Conservation (phyloP, 805 yeast species). For the Blastobotrys muscicola region DNA sequence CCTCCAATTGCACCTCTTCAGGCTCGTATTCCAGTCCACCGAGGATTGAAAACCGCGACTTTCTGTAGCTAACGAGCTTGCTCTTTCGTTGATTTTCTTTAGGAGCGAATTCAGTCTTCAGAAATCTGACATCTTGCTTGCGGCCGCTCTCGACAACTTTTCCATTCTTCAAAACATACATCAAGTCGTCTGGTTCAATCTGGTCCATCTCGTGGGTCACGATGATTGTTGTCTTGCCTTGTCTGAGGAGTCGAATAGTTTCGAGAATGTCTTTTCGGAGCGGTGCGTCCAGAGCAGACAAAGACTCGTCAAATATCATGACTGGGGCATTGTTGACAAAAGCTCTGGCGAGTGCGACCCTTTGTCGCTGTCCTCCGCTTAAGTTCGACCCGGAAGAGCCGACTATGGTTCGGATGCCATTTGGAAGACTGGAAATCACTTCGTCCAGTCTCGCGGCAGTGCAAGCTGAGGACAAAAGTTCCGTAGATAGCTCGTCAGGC, state of each 20-base stretch:
- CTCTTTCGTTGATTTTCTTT: too few species aligned
- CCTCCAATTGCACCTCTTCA: too few species aligned
- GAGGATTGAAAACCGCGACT: too few species aligned
- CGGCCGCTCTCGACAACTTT: slow-evolving; percentile 25
- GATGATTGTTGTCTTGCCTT: slow-evolving; percentile 63
- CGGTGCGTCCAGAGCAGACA: slow-evolving; percentile 65
- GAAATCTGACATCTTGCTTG: background rate
- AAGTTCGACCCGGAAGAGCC: slow-evolving; percentile 40
- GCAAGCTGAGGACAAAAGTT: slow-evolving; percentile 10
- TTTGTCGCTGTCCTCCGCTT: slow-evolving; percentile 90
- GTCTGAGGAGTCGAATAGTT: slow-evolving; percentile 50
- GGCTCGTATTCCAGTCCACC: too few species aligned
- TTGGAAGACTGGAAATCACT: slow-evolving; percentile 39
- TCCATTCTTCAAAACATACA: slow-evolving; percentile 56
- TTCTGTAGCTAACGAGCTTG: too few species aligned
- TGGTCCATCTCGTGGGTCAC: slow-evolving; percentile 69
- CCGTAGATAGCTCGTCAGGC: background rate
- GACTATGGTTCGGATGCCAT: slow-evolving; percentile 47
- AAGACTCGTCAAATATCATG: slow-evolving; percentile 74
- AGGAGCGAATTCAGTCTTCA: too few species aligned
- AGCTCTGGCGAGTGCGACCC: slow-evolving; percentile 80
- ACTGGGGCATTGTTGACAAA: slow-evolving; percentile 62
- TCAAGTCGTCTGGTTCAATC: slow-evolving; percentile 46
- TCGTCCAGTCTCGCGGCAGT: slow-evolving; percentile 16
- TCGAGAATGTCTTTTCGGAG: slow-evolving; percentile 39